Evolutionary conservation across 2,329 filamentous ascomycete species (phyloP), one percentile per base, ranked within the genome.

Genomic region (Colletotrichum sidae): DNA sequence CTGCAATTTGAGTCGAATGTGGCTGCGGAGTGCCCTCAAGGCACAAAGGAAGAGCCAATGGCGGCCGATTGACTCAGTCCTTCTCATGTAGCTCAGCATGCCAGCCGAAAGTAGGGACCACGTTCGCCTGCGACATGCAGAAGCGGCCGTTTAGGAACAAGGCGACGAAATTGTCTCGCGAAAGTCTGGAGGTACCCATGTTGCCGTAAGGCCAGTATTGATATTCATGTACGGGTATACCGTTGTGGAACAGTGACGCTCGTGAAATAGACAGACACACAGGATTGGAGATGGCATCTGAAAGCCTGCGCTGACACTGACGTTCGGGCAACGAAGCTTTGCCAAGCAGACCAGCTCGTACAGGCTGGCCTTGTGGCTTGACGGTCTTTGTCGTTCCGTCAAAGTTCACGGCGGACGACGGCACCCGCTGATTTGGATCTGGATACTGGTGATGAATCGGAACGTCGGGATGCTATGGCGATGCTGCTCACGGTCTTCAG

Each of bases 41-140:
- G 38, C 38, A n/a, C 39, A 33, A 34, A 37, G 12, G 6, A 38
- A 15, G 35, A 35, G 10, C 58, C 46, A 62, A 56, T 62, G 11
- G 41, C 6, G 35, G 7, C 15, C 11, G 12, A 39, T 4, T 25
- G 41, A 34, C 12, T 25, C 12, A 7, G 37, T 33, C 9, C 34
- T 15, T 15, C 41, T 52, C 57, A 51, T 47, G 12, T 25, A 49
- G 46, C 9, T 41, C 51, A 53, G n/a, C 12, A 44, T 41, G 45
- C 47, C 60, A 45, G 50, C 46, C 51, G 41, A 56, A 15, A 42
- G 55, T 46, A n/a, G 44, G 44, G 15, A 35, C n/a, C 9, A 25
- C 25, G 15, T 37, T 37, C 58, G 33, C 25, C 46, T 65, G 62
- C 39, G 58, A 55, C 52, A 56, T 42, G 62, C 58, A 53, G 52